Evolutionary conservation across 2,329 filamentous ascomycete genomes (phyloP).

Genomic region (Stromatinia cepivora): DNA sequence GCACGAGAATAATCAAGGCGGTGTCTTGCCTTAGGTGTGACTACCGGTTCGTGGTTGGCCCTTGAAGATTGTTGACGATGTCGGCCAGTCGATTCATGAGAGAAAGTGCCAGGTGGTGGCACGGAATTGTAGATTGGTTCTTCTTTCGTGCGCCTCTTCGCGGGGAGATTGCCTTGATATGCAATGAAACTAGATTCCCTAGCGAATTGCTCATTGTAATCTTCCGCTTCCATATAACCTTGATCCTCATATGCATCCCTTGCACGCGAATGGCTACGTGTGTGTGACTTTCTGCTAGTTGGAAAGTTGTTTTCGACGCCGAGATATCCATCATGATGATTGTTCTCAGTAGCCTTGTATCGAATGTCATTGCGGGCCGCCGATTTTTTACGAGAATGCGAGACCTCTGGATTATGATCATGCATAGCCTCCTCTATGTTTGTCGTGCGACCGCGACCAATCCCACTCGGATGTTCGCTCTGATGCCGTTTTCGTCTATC

Average conservation of each 20-base stretch:
- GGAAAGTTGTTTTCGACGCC: no score
- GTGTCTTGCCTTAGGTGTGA: neutral
- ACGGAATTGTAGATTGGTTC: neutral
- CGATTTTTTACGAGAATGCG: neutral
- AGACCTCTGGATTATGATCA: neutral
- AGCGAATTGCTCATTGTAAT: neutral
- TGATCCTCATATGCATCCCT: neutral
- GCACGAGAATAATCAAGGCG: neutral
- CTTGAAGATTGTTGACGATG: neutral
- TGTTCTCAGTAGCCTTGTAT: neutral
- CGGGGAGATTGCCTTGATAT: neutral
- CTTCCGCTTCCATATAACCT: neutral
- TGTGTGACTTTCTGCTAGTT: neutral
- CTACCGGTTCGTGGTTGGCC: neutral
- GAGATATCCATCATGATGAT: neutral
- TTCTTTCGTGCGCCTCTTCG: neutral
- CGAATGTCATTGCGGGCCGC: neutral
- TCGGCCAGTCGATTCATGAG: neutral
- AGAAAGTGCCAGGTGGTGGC: no score
- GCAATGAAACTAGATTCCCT: neutral
- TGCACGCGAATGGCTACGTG: neutral
- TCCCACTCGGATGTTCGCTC: conserved; percentile 6
- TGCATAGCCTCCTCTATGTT: neutral
- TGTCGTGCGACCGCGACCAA: neutral
- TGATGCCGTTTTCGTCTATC: conserved; percentile 11